Evolutionary conservation across 495 filamentous ascomycete genomes (phyloP).

Genomic region (Tuber aestivum): DNA sequence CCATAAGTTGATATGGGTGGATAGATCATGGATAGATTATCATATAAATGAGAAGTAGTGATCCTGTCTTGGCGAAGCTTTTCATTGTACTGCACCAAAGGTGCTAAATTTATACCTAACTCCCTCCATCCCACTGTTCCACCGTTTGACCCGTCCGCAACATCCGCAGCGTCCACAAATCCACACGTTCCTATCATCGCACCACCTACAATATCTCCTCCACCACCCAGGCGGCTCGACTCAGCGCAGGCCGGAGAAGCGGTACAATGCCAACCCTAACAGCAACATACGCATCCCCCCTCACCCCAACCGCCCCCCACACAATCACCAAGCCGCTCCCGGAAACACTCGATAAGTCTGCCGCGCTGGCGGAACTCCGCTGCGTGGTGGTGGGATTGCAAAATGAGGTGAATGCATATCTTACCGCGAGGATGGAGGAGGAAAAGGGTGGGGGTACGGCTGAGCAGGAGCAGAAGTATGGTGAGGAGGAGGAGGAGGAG

Average conservation of each 20-base stretch:
- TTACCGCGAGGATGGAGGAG: constrained; percentile 84
- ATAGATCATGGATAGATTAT: too few relatives aligned
- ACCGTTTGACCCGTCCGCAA: background rate
- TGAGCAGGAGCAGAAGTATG: constrained; percentile 48
- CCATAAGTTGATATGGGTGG: too few relatives aligned
- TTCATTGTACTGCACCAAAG: too few relatives aligned
- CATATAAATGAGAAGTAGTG: background rate
- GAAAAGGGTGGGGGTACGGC: constrained; percentile 55
- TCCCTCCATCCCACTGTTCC: background rate
- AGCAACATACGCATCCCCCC: constrained; percentile 59
- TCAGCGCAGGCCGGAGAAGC: background rate
- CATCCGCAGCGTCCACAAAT: background rate
- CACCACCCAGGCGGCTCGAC: background rate
- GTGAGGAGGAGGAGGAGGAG: constrained; percentile 54
- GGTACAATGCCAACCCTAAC: constrained; percentile 43
- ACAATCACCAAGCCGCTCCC: constrained; percentile 47
- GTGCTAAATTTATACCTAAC: too few relatives aligned
- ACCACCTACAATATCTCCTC: background rate
- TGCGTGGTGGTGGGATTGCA: constrained; percentile 58
- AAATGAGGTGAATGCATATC: constrained; percentile 67
- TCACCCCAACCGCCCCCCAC: constrained; percentile 45
- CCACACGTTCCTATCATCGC: background rate
- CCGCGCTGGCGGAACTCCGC: constrained; percentile 65
- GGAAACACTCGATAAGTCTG: constrained; percentile 51
- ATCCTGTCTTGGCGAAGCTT: background rate